phyloP scores from a whole-genome alignment of 257 asterid species.

The Solanum corneliomulleri region DNA sequence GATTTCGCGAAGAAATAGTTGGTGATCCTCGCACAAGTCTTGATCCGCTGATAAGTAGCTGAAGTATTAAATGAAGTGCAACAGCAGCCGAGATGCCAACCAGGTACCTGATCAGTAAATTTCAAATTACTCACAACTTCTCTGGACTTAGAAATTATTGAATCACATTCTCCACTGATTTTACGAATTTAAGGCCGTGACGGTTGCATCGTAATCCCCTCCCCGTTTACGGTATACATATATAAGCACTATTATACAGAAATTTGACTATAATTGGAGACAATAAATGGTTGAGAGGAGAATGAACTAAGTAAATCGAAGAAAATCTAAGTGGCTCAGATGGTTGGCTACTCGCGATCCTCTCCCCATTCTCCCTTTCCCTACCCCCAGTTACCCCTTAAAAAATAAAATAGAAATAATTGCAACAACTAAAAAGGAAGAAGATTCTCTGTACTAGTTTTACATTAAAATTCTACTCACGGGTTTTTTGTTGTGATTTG shows the following conservation, averaged over 20 bases:
- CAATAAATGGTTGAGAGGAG: background rate
- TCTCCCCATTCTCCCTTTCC: background rate
- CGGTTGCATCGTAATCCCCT: background rate
- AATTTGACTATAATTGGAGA: background rate
- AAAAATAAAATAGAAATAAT: background rate
- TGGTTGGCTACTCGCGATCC: background rate
- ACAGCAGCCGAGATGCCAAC: slow-evolving; percentile 77
- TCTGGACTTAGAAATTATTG: background rate
- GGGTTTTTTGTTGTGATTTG: background rate
- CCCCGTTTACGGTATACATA: background rate
- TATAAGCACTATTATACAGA: background rate
- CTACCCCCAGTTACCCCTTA: background rate
- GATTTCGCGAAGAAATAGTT: slow-evolving; percentile 36
- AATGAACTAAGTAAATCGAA: background rate
- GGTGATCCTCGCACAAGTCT: slow-evolving; percentile 37
- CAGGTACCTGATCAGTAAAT: slow-evolving; percentile 40
- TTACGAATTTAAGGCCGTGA: too few species aligned
- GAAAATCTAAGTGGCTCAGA: background rate
- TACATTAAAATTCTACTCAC: background rate
- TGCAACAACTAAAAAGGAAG: background rate
- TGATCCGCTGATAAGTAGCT: slow-evolving; percentile 35
- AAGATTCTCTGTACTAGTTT: background rate
- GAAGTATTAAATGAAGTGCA: slow-evolving; percentile 61
- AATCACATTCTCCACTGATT: background rate
- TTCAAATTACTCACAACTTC: too few species aligned